Evolutionary conservation across 805 yeast species (phyloP).

Genomic region (Clavispora vitiphila): DNA sequence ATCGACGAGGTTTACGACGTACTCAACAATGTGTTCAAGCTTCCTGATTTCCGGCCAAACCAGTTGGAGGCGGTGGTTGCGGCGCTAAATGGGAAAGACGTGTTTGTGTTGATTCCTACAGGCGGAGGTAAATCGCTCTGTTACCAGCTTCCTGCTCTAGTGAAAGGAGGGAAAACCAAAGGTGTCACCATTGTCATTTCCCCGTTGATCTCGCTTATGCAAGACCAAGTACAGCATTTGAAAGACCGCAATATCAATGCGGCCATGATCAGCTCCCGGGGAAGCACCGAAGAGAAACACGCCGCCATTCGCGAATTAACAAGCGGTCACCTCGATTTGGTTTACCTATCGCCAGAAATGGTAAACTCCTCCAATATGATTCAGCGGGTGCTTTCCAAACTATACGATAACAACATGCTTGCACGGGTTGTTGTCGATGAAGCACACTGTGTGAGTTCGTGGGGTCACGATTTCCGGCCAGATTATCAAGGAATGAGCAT

Average conservation of each 20-base stretch:
- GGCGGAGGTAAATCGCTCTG: constrained; percentile 98
- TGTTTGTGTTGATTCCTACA: constrained; percentile 95
- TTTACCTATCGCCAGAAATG: constrained; percentile 95
- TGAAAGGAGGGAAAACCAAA: constrained; percentile 62
- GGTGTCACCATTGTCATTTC: constrained; percentile 93
- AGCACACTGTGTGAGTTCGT: constrained; percentile 96
- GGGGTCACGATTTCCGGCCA: constrained; percentile 99
- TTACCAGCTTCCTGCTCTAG: constrained; percentile 90
- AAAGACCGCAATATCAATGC: constrained; percentile 66
- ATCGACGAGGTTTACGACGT: constrained; percentile 60
- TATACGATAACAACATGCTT: constrained; percentile 51
- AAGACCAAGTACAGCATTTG: constrained; percentile 89
- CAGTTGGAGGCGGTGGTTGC: constrained; percentile 86
- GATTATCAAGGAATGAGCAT: constrained; percentile 79
- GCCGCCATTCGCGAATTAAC: constrained; percentile 58
- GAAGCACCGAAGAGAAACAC: constrained; percentile 56
- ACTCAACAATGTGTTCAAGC: constrained; percentile 55
- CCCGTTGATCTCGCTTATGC: constrained; percentile 94
- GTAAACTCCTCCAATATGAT: constrained; percentile 69
- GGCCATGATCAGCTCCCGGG: constrained; percentile 82
- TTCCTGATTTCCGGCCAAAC: constrained; percentile 68
- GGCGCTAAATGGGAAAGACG: constrained; percentile 72
- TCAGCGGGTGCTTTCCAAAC: constrained; percentile 52
- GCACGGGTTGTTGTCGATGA: constrained; percentile 94
- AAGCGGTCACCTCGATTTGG: constrained; percentile 64